A percentile compares a stretch with the other conserved stretches of the same genome.
phyloP scores from a whole-genome alignment of 177 flowering plant genomes.

The Telopea speciosissima region DNA sequence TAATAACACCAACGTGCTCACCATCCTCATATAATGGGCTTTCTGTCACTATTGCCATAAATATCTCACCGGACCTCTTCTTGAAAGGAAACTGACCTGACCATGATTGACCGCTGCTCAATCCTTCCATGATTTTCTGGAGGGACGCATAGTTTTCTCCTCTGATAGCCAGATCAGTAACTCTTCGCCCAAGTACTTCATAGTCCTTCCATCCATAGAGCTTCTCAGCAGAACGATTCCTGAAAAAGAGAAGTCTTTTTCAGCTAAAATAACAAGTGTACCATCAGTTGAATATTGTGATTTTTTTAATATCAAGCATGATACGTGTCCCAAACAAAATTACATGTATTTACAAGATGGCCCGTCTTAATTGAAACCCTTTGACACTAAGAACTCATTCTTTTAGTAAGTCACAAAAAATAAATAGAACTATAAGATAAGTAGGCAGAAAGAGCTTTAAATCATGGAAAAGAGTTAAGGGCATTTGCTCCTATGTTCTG shows the following conservation, averaged over 20 bases:
- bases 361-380: too few relatives aligned
- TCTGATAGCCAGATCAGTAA: conserved; percentile 36
- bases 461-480: background rate
- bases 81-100: conserved; percentile 80
- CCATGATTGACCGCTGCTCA: conserved; percentile 54
- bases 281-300: background rate
- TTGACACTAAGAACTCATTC: too few relatives aligned
- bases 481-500: background rate
- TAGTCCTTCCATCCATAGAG: conserved; percentile 70
- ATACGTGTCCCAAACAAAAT: background rate
- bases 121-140: conserved; percentile 32
- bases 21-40: conserved; percentile 68
- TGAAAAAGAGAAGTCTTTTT: conserved; percentile 23
- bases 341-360: background rate
- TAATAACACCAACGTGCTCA: conserved; percentile 60
- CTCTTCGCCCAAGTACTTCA: conserved; percentile 59
- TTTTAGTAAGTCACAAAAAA: background rate
- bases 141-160: conserved; percentile 30
- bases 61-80: conserved; percentile 68
- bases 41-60: conserved; percentile 72
- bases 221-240: conserved; percentile 74
- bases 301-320: background rate
- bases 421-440: background rate
- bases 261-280: background rate
- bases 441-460: background rate